Percentiles rank a stretch among this genome's conserved stretches.
These are phyloP conservation scores for Euphorbia pulcherrima DNA, from an alignment of 345 rosid species.

Conservation along the genomic window DNA sequence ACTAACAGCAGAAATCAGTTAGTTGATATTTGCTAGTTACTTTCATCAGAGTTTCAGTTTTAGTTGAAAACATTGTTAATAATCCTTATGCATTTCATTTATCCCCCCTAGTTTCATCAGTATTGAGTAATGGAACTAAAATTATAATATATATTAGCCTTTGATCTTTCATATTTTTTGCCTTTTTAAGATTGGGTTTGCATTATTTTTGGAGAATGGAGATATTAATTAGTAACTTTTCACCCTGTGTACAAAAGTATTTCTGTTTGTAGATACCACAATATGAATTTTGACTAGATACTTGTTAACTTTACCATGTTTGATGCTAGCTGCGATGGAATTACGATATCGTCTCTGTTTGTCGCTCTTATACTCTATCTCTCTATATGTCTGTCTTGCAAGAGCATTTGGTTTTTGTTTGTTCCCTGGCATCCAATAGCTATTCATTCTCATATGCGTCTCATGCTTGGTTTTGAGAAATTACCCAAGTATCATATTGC, in stretches of 20 bases:
- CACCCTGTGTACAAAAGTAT: neutral
- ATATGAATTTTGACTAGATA: neutral
- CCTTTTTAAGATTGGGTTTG: neutral
- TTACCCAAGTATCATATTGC: slow-evolving; percentile 2
- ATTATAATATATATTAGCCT: neutral
- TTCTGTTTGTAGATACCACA: neutral
- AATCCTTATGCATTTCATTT: too few species aligned
- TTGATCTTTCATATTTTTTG: too few species aligned
- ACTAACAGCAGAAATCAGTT: neutral
- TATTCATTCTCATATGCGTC: neutral
- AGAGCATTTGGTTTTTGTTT: neutral
- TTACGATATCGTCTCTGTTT: neutral
- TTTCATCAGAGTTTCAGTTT: neutral
- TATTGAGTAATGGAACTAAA: too few species aligned
- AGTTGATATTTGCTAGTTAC: neutral
- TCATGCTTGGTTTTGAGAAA: neutral
- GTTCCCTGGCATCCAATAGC: neutral
- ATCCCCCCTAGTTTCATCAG: too few species aligned
- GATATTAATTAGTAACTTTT: neutral
- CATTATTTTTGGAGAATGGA: neutral
- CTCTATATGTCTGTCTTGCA: too few species aligned
- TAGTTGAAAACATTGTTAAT: neutral
- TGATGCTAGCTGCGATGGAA: neutral
- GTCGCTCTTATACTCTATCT: too few species aligned
- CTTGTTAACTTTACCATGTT: neutral